Percentiles rank a stretch among this genome's conserved stretches.
Evolutionary conservation across 805 yeast species (phyloP).

Genomic region (Barnettozyma sucrosica): DNA sequence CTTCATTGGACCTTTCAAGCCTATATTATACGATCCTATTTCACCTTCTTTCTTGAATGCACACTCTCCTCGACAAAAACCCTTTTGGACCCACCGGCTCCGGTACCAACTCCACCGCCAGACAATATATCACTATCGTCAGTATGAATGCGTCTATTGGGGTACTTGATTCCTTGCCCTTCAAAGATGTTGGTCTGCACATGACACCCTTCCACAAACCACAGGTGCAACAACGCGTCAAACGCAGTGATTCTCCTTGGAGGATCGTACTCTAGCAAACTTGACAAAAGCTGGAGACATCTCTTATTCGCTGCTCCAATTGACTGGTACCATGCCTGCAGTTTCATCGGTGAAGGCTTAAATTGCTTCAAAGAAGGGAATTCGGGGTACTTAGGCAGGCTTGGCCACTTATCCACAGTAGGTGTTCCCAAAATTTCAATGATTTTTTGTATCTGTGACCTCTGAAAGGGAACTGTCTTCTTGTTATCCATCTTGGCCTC

Average conservation of each 20-base stretch:
- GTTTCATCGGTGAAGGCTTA: slow-evolving; percentile 55
- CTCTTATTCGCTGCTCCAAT: slow-evolving; percentile 69
- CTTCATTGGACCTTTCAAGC: no score
- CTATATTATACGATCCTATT: slow-evolving; percentile 6
- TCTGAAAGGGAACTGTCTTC: slow-evolving; percentile 90
- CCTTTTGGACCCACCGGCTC: slow-evolving; percentile 27
- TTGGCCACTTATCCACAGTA: slow-evolving; percentile 69
- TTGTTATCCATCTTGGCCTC: slow-evolving; percentile 94
- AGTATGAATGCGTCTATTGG: slow-evolving; percentile 78
- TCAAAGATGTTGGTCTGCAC: slow-evolving; percentile 77
- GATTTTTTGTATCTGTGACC: slow-evolving; percentile 85
- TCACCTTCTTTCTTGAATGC: slow-evolving; percentile 24
- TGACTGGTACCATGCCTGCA: slow-evolving; percentile 81
- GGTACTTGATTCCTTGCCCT: slow-evolving; percentile 67
- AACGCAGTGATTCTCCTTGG: slow-evolving; percentile 70
- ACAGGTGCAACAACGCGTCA: slow-evolving; percentile 69
- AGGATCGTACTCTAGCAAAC: slow-evolving; percentile 79
- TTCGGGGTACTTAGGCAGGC: slow-evolving; percentile 78
- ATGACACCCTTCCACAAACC: slow-evolving; percentile 65
- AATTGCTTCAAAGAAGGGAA: slow-evolving; percentile 56
- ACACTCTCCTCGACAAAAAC: slow-evolving; percentile 21
- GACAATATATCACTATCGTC: slow-evolving; percentile 70
- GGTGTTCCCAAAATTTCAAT: slow-evolving; percentile 95
- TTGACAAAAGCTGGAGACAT: slow-evolving; percentile 60
- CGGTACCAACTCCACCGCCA: slow-evolving; percentile 24